Base-by-base conservation (phyloP, 768 basidiomycete species). In the Erythrobasidium yunnanense region DNA sequence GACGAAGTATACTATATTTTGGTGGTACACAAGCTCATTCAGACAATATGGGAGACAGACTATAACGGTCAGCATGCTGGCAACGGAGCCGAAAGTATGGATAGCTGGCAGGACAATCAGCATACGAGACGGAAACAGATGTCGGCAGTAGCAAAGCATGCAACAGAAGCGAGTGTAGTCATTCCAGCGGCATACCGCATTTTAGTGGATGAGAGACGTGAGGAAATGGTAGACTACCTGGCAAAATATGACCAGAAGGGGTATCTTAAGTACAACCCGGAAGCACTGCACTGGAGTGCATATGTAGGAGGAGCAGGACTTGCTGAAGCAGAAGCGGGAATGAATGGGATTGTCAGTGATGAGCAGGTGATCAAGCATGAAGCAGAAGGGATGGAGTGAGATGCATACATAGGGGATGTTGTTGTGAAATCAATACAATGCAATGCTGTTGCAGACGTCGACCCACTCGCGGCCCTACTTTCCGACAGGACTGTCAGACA, bases 1-100 rank as follows among this genome's bases (percentile, higher is more conserved):
- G 90, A 93, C 76, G 95, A 99, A 73, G 82, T 90, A 55, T 85
- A 83, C 75, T 80, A 81, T 66, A 87, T 85, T 1, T 82, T 99
- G 29, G 76, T 76, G 2, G 83, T 86, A 50, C 83, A 86, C 71
- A 80, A 81, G 68, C 87, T 91, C 84, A 87, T 99, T 58, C 79
- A 60, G 4, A 70, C 70, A 53, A 71, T 68, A 50, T 70, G 67
- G 25, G 45, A 68, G 4, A 66, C 70, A 17, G 42, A n/a, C n/a
- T n/a, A n/a, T n/a, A n/a, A n/a, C n/a, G n/a, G n/a, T n/a, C n/a
- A n/a, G n/a, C n/a, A n/a, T n/a, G n/a, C n/a, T n/a, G n/a, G n/a
- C n/a, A n/a, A n/a, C n/a, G n/a, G 38, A 42, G 55, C n/a, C 55
- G 34, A 35, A 55, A 2, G 50, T 22, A 32, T 33, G 25, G 15